phyloP scores from a whole-genome alignment of 148 eudicot genomes.

The Oxyria digyna region DNA sequence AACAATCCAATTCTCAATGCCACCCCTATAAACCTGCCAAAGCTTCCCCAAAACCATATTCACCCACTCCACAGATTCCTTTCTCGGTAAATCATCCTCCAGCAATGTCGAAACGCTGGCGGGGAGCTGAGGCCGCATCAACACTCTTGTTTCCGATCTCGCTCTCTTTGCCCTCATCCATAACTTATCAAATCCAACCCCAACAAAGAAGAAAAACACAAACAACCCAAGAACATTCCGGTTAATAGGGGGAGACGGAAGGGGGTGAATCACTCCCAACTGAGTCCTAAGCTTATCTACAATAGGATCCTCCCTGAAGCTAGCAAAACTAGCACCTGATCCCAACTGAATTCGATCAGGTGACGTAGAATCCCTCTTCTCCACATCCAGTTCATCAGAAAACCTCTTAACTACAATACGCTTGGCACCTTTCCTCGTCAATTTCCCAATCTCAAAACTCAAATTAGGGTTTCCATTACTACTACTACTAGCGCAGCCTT shows the following conservation, averaged over 20 bases:
- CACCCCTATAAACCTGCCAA: constrained; percentile 85
- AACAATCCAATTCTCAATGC: constrained; percentile 82
- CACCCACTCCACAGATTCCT: constrained; percentile 98
- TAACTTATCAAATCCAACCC: constrained; percentile 74
- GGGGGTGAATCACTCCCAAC: constrained; percentile 79
- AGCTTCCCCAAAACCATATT: constrained; percentile 95
- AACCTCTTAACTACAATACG: constrained; percentile 33
- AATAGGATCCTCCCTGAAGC: constrained; percentile 72
- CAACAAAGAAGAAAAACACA: constrained; percentile 82
- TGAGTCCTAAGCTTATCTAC: constrained; percentile 89
- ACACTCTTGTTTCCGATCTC: constrained; percentile 22
- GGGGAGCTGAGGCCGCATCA: constrained; percentile 60
- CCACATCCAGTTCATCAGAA: constrained; percentile 29
- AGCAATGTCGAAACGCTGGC: constrained; percentile 61
- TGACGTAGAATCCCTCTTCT: constrained; percentile 18
- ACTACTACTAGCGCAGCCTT: constrained; percentile 27
- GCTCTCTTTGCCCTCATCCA: constrained; percentile 66
- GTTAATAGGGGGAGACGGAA: constrained; percentile 76
- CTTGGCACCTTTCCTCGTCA: constrained; percentile 37
- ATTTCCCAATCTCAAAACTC: constrained; percentile 26
- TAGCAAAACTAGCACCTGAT: constrained; percentile 24
- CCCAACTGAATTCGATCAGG: constrained; percentile 27
- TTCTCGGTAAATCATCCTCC: constrained; percentile 90
- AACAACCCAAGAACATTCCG: constrained; percentile 55
- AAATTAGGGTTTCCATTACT: constrained; percentile 25